These are phyloP conservation scores for Diaporthe capsici DNA, from an alignment of 2,329 filamentous ascomycete genomes.

Conservation along the genomic window DNA sequence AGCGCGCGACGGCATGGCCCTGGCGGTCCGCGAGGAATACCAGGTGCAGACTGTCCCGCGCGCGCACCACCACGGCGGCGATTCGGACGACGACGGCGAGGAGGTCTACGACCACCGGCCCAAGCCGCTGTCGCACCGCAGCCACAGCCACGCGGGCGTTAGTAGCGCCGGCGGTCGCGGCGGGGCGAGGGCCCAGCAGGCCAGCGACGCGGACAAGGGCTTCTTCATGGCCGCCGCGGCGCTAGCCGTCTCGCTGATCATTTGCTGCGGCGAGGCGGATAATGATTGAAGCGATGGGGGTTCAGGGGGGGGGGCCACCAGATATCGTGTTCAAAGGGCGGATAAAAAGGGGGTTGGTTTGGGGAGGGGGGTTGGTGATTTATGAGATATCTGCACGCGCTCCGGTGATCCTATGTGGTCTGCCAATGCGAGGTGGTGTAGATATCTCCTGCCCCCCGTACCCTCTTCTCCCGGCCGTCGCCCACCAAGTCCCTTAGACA, in stretches of 20 bases:
- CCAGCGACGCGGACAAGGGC: constrained; percentile 25
- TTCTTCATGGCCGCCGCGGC: constrained; percentile 32
- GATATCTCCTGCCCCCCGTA: not conserved
- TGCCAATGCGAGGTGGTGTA: not conserved
- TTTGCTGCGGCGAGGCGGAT: constrained; percentile 30
- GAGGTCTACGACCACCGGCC: constrained; percentile 38
- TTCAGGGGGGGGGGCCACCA: too few species aligned
- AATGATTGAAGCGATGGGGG: not conserved
- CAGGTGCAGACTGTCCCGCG: constrained; percentile 32
- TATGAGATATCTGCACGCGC: not conserved
- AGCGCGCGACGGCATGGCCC: not conserved
- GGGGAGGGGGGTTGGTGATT: too few species aligned
- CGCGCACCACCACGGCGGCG: not conserved
- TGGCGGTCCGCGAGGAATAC: constrained; percentile 23
- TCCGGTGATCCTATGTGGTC: constrained; percentile 1
- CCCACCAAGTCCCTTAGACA: not conserved
- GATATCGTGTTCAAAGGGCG: too few species aligned
- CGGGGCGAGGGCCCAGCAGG: not conserved
- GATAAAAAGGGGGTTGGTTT: not conserved
- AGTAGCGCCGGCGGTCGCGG: not conserved
- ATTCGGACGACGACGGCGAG: constrained; percentile 29
- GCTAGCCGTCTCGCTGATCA: constrained; percentile 54
- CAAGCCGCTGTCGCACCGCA: constrained; percentile 22
- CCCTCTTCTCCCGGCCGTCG: not conserved
- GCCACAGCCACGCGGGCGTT: not conserved